Conservation (phyloP, 371 early-diverging fungal species). For the Syncephalastrum racemosum region DNA sequence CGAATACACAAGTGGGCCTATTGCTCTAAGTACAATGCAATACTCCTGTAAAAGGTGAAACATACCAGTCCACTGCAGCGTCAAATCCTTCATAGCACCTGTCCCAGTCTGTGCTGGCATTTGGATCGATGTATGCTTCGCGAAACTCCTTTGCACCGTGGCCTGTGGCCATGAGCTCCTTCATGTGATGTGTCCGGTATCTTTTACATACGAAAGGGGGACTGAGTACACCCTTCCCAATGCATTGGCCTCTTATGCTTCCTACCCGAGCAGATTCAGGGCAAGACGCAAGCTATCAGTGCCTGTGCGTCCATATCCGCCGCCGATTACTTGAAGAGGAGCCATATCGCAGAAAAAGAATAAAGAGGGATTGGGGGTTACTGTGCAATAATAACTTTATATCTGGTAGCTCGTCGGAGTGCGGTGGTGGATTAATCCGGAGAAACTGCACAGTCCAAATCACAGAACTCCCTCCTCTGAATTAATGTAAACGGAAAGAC, state of each 20-base stretch:
- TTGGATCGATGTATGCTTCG: constrained; percentile 18
- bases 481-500: too few relatives aligned
- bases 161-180: constrained; percentile 2
- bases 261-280: constrained; percentile 11
- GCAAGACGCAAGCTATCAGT: constrained; percentile 8
- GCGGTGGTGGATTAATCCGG: too few relatives aligned
- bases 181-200: constrained; percentile 19
- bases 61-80: neutral
- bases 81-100: constrained; percentile 10
- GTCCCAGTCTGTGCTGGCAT: constrained; percentile 12
- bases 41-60: neutral
- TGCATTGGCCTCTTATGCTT: too few relatives aligned
- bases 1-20: neutral
- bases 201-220: neutral
- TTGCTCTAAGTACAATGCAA: neutral
- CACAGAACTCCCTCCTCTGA: too few relatives aligned
- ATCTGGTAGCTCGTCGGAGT: too few relatives aligned
- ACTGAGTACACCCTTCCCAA: neutral
- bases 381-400: too few relatives aligned
- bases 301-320: constrained; percentile 13
- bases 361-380: too few relatives aligned
- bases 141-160: constrained; percentile 16
- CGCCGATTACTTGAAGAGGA: constrained; percentile 14
- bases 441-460: too few relatives aligned
- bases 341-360: neutral